Evolutionary conservation across 2,329 filamentous ascomycete genomes (phyloP), one percentile per base, ranked within the genome.

Genomic region (Hypoxylon sp.): DNA sequence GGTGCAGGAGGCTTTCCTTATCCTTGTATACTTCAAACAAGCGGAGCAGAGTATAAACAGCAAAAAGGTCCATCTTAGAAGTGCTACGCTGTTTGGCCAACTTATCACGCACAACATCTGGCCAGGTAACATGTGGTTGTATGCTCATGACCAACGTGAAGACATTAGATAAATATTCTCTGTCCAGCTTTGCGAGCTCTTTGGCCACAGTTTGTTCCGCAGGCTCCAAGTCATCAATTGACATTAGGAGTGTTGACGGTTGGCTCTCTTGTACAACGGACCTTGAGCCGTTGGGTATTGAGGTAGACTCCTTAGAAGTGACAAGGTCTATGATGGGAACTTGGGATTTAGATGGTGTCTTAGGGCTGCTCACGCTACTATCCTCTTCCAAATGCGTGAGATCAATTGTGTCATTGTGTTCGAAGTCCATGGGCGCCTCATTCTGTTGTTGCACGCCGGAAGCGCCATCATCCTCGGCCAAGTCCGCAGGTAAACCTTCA

Each of bases 111-210:
- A 80, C 55, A n/a, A 73, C 61, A 27, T 73, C 37, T 0, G 68
- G 32, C 78, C 78, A 80, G 5, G 76, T 59, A 1, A 73, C 54
- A 4, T 66, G 32, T 14, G 71, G 66, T 6, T 45, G 14, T 19
- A 41, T 48, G 2, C 23, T 6, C 7, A 37, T 37, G 27, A 73
- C 51, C 11, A 71, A 48, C 6, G 73, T 62, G 50, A 79, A 75
- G 2, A 81, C 67, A 0, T 45, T 51, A 1, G 65, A 46, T 12
- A 75, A 68, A 37, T 68, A 68, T 0, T 5, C 21, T 29, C 63
- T 53, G 53, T 75, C 72, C 0, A 73, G 37, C 11, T 48, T 71
- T 50, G 57, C 72, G 0, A 81, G 61, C 8, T 74, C 67, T 6
- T 65, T 71, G 5, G 78, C 75, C 5, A 79, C 62, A 6, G 47